These are phyloP conservation scores for Diaporthe velutina DNA, from an alignment of 2,329 filamentous ascomycete genomes.

Conservation along the genomic window DNA sequence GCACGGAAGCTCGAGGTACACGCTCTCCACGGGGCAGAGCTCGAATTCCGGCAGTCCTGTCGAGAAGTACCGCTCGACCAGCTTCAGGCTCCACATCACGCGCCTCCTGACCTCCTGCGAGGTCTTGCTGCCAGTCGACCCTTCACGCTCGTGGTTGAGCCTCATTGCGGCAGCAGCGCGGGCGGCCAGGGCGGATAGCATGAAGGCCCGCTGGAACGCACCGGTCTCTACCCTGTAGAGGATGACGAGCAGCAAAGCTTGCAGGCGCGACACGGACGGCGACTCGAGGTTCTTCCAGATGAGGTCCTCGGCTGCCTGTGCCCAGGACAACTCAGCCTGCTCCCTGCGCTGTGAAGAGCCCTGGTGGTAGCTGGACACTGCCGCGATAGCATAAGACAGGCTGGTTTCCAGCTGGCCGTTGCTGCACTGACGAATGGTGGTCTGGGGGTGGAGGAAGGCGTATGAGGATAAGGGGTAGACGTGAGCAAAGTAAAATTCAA, in stretches of 20 bases:
- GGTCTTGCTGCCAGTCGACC: constrained; percentile 46
- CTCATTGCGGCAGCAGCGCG: constrained; percentile 58
- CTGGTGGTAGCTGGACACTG: constrained; percentile 36
- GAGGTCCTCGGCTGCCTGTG: constrained; percentile 33
- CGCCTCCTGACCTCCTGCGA: constrained; percentile 58
- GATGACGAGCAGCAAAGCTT: constrained; percentile 59
- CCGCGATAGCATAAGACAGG: constrained; percentile 34
- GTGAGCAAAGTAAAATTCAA: constrained; percentile 38
- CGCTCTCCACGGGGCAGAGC: constrained; percentile 56
- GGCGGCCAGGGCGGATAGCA: constrained; percentile 58
- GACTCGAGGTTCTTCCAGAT: constrained; percentile 43
- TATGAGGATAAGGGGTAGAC: constrained; percentile 38
- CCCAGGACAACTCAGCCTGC: constrained; percentile 30
- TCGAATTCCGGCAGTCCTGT: constrained; percentile 59
- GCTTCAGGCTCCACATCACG: constrained; percentile 60
- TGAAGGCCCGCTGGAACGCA: constrained; percentile 58
- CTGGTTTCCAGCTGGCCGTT: constrained; percentile 33
- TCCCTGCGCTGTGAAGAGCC: constrained; percentile 20
- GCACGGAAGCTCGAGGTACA: constrained; percentile 57
- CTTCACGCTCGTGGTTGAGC: constrained; percentile 57
- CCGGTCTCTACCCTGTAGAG: constrained; percentile 60
- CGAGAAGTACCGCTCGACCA: constrained; percentile 57
- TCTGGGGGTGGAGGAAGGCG: constrained; percentile 38
- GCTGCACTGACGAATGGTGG: constrained; percentile 35
- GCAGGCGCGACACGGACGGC: constrained; percentile 45